Evolutionary conservation across 2,329 filamentous ascomycete species (phyloP).

Genomic region (Bipolaris victoriae): DNA sequence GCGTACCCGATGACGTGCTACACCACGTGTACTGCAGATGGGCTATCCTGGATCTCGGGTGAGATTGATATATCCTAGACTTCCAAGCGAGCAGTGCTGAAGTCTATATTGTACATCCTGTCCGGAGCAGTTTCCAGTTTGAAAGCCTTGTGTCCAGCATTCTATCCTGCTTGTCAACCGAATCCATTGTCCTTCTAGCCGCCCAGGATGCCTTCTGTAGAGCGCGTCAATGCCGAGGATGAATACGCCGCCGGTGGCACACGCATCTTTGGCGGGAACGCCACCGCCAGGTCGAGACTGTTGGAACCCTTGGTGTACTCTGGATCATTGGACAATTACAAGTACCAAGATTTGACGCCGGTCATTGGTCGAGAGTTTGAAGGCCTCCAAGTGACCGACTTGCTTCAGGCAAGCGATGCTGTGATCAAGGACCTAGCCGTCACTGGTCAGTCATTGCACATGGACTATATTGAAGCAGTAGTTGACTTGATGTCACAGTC

Average conservation of each 20-base stretch:
- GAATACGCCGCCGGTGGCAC: conserved; percentile 3
- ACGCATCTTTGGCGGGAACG: conserved; percentile 29
- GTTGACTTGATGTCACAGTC: conserved; percentile 52
- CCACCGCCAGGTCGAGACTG: conserved; percentile 30
- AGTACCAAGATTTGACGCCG: conserved; percentile 55
- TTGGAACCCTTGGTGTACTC: conserved; percentile 31
- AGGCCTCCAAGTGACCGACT: conserved; percentile 39
- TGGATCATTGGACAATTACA: conserved; percentile 33
- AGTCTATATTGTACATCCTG: not conserved
- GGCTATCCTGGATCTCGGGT: not conserved
- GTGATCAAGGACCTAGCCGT: conserved; percentile 56
- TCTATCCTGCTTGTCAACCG: not conserved
- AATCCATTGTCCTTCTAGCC: not conserved
- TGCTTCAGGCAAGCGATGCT: conserved; percentile 45
- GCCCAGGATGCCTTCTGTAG: conserved; percentile 31
- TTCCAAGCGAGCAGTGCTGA: not conserved
- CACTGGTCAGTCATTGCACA: conserved; percentile 56
- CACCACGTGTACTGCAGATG: not conserved
- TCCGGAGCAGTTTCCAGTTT: not conserved
- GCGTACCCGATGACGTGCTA: conserved; percentile 15
- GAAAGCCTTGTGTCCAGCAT: not conserved
- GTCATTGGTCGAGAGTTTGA: conserved; percentile 59
- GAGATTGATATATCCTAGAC: conserved; percentile 7
- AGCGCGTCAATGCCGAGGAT: conserved; percentile 18
- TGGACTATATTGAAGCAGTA: not conserved